Conservation (phyloP, 2,329 filamentous ascomycete genomes). For the Fusarium circinatum region DNA sequence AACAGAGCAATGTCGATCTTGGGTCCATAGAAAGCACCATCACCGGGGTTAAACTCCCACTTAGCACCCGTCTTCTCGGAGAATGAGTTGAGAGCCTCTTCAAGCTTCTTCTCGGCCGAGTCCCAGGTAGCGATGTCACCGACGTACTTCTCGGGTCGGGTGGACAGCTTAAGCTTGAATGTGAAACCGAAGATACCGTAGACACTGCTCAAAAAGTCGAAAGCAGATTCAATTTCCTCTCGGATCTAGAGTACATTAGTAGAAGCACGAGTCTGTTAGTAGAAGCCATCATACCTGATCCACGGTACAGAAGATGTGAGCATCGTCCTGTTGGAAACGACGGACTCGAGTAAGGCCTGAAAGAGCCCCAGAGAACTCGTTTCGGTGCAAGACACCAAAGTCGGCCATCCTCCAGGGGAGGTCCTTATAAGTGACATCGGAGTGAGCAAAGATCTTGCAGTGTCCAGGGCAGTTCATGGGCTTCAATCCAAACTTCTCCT, state of each 20-base stretch:
- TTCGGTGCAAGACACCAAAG: constrained; percentile 94
- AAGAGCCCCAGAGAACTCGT: constrained; percentile 92
- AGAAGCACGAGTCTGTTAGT: background rate
- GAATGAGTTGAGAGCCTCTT: constrained; percentile 83
- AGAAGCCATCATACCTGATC: constrained; percentile 45
- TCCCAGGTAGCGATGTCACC: constrained; percentile 91
- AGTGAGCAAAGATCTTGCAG: constrained; percentile 85
- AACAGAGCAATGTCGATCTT: constrained; percentile 98
- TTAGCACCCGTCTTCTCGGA: constrained; percentile 66
- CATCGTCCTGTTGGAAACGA: constrained; percentile 95
- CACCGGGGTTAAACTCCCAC: constrained; percentile 93
- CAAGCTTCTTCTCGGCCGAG: constrained; percentile 83
- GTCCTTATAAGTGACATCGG: constrained; percentile 84
- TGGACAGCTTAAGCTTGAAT: constrained; percentile 96
- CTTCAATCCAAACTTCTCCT: constrained; percentile 79
- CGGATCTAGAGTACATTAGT: constrained; percentile 46
- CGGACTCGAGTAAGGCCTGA: constrained; percentile 91
- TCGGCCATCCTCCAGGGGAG: constrained; percentile 93
- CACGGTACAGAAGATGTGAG: constrained; percentile 86
- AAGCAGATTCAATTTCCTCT: constrained; percentile 75
- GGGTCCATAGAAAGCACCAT: constrained; percentile 97
- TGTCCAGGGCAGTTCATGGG: constrained; percentile 99
- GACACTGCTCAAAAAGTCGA: constrained; percentile 85
- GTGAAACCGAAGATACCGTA: constrained; percentile 71
- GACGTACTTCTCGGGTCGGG: constrained; percentile 86